Percentiles rank a stretch among this genome's conserved stretches.
These are phyloP conservation scores for Mycosarcoma maydis DNA, from an alignment of 1,284 basidiomycete genomes.

Conservation along the genomic window DNA sequence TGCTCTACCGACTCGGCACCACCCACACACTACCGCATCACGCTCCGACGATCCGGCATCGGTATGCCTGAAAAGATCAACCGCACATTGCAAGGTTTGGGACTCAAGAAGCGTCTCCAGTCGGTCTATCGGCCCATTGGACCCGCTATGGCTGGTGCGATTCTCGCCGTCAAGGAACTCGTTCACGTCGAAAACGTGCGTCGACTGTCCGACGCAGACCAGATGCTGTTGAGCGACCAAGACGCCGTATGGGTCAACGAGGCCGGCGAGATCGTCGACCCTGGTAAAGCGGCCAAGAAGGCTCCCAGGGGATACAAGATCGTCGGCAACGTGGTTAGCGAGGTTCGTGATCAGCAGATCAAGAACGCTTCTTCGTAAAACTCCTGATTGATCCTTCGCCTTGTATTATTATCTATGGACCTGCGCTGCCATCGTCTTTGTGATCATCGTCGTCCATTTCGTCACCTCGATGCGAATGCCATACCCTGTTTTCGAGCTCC, in stretches of 20 bases:
- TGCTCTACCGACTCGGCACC: conserved; percentile 48
- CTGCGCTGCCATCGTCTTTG: too few species aligned
- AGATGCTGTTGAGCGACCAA: conserved; percentile 38
- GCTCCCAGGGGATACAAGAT: conserved; percentile 64
- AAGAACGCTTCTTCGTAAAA: conserved; percentile 31
- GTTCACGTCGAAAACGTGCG: conserved; percentile 83
- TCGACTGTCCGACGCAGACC: conserved; percentile 46
- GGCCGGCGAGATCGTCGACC: conserved; percentile 62
- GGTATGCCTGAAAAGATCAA: conserved; percentile 78
- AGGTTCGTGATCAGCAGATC: conserved; percentile 54
- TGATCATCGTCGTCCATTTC: too few species aligned
- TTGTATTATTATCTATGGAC: too few species aligned
- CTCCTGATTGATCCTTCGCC: too few species aligned
- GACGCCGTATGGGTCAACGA: conserved; percentile 64
- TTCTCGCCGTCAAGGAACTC: conserved; percentile 83
- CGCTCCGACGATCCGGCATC: conserved; percentile 82
- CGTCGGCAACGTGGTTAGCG: conserved; percentile 62
- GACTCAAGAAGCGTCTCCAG: conserved; percentile 80
- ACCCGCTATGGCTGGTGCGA: conserved; percentile 80
- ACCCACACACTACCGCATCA: conserved; percentile 81
- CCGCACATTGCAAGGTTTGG: conserved; percentile 78
- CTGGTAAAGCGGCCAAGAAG: conserved; percentile 57
- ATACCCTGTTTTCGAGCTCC: too few species aligned
- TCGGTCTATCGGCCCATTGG: conserved; percentile 81
- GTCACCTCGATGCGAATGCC: too few species aligned